Base-by-base conservation (phyloP, 176 grass and related monocot species). In the Themeda triandra region DNA sequence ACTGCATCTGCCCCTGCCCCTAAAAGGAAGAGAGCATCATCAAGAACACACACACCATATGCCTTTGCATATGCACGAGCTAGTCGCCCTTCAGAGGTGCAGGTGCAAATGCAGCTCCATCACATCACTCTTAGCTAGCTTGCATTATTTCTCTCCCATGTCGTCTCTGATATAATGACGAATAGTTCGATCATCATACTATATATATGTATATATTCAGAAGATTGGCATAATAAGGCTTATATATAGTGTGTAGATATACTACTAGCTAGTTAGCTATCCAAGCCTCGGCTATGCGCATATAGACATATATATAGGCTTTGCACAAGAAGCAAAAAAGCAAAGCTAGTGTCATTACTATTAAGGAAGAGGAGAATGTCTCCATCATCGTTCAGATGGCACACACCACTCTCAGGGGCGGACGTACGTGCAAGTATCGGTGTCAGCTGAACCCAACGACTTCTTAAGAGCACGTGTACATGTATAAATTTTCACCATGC, bases 41-140 rank as follows among this genome's bases (percentile, higher is more conserved):
- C 18, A 44, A 75, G 60, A 54, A 54, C 53, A 23, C 59, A 14
- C 13, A n/a, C 3, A 17, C 1, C 15, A 23, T 51, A 62, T 71
- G 36, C 10, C 25, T 32, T 14, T n/a, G n/a, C n/a, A n/a, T 46
- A 66, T 49, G 42, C 63, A 39, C 4, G 64, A 62, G n/a, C 59
- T 56, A 28, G 8, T 7, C 40, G 14, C 30, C 35, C 85, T 45
- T 33, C 5, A 2, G 14, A 87, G 79, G 86, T 87, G 79, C 79
- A 87, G 86, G 79, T 87, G 86, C 86, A 87, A 77, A 70, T 87
- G 86, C 86, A 88, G 54, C 54, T 78, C 73, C 24, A 73, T 72
- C 66, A 25, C 80, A 83, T 24, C 13, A 63, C 73, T 54, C 39
- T 88, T 51, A 51, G 45, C 45, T 48, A 48, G 48, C 48, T 21